Base-by-base conservation (phyloP, 257 asterid species). In the Solanum pennellii region DNA sequence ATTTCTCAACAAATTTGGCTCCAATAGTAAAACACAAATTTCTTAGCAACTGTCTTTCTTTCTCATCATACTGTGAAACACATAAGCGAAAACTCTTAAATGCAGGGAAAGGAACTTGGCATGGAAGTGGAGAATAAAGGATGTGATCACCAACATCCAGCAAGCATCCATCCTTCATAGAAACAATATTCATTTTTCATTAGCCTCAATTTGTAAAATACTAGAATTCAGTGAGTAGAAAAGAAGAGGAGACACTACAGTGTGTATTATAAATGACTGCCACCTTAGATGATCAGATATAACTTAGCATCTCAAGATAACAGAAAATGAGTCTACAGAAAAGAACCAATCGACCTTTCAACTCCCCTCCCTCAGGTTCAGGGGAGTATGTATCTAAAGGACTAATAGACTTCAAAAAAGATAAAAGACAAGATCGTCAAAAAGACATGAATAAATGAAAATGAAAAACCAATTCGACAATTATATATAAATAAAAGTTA, bases 11-110 rank as follows among this genome's bases (percentile, higher is more conserved):
- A 86, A 91, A 93, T 90, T 91, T 95, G 83, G 86, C 96, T 60
- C 98, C 98, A 89, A 96, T 96, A 82, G 92, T 94, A 88, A 92
- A 91, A 91, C 98, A 96, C 93, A 96, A 90, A 91, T 97, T 97
- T 91, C 96, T 93, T 74, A 96, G 91, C 87, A 96, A 93, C 88
- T 86, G 85, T 88, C 91, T 93, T 85, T 96, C 98, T 93, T 95
- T 96, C 90, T 72, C 87, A 82, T 93, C 97, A 91, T 95, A 96
- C 72, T 89, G 98, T 9, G 99, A 97, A 90, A 92, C 96, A 88
- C 99, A 95, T 86, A 97, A 87, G 86, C 93, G 92, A 87, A 93
- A 92, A 83, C 92, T 89, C 92, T 93, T 94, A 89, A 97, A 93
- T 76, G 94, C 95, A 87, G 93, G 92, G 84, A 97, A 92, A 88